These are phyloP conservation scores for Nematodospora valgi DNA, from an alignment of 805 yeast genomes.

Conservation along the genomic window DNA sequence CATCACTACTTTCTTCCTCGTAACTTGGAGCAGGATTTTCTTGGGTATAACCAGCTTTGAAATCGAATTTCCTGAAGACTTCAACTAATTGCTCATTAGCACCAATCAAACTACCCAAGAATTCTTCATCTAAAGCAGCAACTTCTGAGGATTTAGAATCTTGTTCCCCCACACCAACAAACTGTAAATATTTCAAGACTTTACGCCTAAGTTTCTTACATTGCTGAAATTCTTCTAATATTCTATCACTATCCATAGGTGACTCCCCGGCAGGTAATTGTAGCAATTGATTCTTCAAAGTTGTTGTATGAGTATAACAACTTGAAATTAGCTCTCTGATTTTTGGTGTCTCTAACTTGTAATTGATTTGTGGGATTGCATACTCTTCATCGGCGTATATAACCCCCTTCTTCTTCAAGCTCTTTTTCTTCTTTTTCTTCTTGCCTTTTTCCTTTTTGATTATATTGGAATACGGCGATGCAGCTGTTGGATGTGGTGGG, in stretches of 20 bases:
- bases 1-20: conserved; percentile 26
- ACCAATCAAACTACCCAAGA: conserved; percentile 78
- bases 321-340: conserved; percentile 68
- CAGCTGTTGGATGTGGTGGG: conserved; percentile 22
- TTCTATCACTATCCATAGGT: conserved; percentile 61
- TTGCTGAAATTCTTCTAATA: conserved; percentile 65
- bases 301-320: conserved; percentile 70
- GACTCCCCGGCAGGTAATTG: conserved; percentile 44
- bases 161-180: conserved; percentile 55
- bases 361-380: conserved; percentile 64
- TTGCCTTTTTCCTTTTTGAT: conserved; percentile 4
- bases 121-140: conserved; percentile 61
- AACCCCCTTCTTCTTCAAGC: conserved; percentile 13
- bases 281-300: conserved; percentile 51
- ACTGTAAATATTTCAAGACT: conserved; percentile 77
- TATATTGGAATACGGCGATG: conserved; percentile 18
- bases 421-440: conserved; percentile 14
- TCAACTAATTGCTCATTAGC: conserved; percentile 88
- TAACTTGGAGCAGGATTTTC: conserved; percentile 38
- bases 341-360: conserved; percentile 68
- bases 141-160: conserved; percentile 23
- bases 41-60: conserved; percentile 38
- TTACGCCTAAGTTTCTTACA: conserved; percentile 75
- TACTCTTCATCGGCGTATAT: conserved; percentile 47
- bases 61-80: conserved; percentile 68